These are phyloP conservation scores for Vaccinium corymbosum DNA, from an alignment of 148 eudicot genomes.

Conservation along the genomic window DNA sequence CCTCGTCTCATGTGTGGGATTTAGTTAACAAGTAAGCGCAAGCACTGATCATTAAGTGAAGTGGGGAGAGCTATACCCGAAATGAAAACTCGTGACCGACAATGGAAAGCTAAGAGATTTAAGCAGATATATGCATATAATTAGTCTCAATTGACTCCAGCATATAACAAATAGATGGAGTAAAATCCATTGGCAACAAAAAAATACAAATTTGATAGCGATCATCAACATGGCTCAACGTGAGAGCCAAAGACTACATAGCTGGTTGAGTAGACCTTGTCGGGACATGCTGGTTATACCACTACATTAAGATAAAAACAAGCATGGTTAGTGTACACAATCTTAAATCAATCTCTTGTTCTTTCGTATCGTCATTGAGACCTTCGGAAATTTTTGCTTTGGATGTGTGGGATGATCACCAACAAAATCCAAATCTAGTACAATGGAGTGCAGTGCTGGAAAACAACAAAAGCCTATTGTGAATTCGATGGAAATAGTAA, in stretches of 20 bases:
- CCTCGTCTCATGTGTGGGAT: background rate
- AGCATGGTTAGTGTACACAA: background rate
- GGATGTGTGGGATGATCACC: background rate
- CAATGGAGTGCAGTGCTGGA: background rate
- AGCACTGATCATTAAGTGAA: background rate
- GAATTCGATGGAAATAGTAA: background rate
- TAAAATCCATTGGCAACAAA: background rate
- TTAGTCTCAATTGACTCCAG: background rate
- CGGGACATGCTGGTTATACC: background rate
- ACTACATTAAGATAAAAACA: background rate
- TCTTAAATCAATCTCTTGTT: background rate
- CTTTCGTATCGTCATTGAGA: background rate
- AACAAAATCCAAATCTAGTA: background rate
- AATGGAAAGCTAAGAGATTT: background rate
- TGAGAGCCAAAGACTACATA: background rate
- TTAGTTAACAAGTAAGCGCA: background rate
- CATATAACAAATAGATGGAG: background rate
- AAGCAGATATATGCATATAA: background rate
- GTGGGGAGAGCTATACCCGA: background rate
- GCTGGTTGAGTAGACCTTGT: background rate
- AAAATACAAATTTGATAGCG: background rate
- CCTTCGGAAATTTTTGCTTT: background rate
- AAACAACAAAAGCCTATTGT: background rate
- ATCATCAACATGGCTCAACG: background rate
- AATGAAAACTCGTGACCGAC: background rate